Base-by-base conservation (phyloP, 2,329 filamentous ascomycete species). In the Fusarium sp. region DNA sequence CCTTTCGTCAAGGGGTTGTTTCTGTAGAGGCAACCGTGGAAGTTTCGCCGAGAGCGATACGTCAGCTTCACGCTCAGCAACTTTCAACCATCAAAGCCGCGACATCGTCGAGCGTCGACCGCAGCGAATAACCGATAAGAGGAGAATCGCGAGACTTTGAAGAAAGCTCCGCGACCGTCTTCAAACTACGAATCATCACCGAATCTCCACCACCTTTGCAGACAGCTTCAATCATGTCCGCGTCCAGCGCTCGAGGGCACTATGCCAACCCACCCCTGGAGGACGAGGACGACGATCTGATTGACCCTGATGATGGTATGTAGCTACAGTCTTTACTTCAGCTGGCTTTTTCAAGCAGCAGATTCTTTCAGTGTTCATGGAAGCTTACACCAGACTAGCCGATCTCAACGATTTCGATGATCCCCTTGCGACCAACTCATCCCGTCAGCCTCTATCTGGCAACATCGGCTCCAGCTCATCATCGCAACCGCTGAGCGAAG, bases 321-420 rank as follows among this genome's bases (percentile, higher is more conserved):
- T 20, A 10, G 16, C 20, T 22, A 18, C n/a, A 24, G 10, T 16
- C 22, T n/a, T 11, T 14, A 27, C n/a, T 24, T 34, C 13, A 18
- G 40, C 13, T 37, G 20, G 11, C 18, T 31, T 6, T 10, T 27
- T 11, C 18, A 31, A 20, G 59, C 31, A 6, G n/a, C 22, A 27
- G 14, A 8, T 8, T 24, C n/a, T 47, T 24, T n/a, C 5, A 35
- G 11, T 16, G 18, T 6, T 10, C 6, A 13, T 16, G 22, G 37
- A 71, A 37, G 59, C 77, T 80, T 37, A 81, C 74, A 50, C 40
- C n/a, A 24, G 11, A 13, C 45, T 79, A 94, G 94, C 93, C 79
- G 94, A 95, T 77, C 91, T 98, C 79, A 93, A 96, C 83, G 95
- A 98, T 82, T 94, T 98, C 79, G 95, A 98, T 80, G 95, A 98